A percentile compares a stretch with the other conserved stretches of the same genome.
These are phyloP conservation scores for Talaromyces sp. DNA, from an alignment of 2,329 filamentous ascomycete genomes.

Conservation along the genomic window DNA sequence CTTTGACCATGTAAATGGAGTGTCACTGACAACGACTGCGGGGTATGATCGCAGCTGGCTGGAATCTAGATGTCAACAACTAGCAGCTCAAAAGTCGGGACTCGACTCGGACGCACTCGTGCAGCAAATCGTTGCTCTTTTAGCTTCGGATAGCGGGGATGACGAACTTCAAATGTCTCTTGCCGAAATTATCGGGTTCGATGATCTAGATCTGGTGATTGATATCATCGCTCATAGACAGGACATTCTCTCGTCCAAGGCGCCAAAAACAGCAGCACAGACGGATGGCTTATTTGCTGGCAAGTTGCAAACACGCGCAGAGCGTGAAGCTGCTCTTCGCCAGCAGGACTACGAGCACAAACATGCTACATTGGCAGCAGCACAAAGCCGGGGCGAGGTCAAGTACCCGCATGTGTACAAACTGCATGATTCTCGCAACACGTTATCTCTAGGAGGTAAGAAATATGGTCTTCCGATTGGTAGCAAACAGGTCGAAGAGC, in stretches of 20 bases:
- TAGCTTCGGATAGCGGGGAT: constrained; percentile 69
- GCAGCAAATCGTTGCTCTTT: constrained; percentile 71
- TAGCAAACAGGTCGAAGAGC: constrained; percentile 66
- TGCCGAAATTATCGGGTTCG: constrained; percentile 87
- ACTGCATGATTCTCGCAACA: constrained; percentile 78
- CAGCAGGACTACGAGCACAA: constrained; percentile 82
- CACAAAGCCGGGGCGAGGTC: constrained; percentile 67
- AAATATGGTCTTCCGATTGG: constrained; percentile 80
- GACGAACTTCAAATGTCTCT: constrained; percentile 89
- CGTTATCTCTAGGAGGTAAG: constrained; percentile 72
- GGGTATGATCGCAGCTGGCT: constrained; percentile 70
- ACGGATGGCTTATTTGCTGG: constrained; percentile 49
- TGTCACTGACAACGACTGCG: constrained; percentile 30
- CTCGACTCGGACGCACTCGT: constrained; percentile 69
- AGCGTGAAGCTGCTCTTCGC: constrained; percentile 76
- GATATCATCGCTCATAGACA: constrained; percentile 78
- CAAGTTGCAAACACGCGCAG: constrained; percentile 68
- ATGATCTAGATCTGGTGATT: constrained; percentile 88
- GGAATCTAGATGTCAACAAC: constrained; percentile 61
- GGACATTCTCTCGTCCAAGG: constrained; percentile 57
- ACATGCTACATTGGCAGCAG: constrained; percentile 66
- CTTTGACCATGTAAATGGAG: constrained; percentile 54
- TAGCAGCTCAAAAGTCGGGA: constrained; percentile 64
- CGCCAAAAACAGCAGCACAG: constrained; percentile 32
- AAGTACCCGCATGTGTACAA: constrained; percentile 95